Conservation (phyloP, 1,284 basidiomycete species). For the Porogramme epimiltina region DNA sequence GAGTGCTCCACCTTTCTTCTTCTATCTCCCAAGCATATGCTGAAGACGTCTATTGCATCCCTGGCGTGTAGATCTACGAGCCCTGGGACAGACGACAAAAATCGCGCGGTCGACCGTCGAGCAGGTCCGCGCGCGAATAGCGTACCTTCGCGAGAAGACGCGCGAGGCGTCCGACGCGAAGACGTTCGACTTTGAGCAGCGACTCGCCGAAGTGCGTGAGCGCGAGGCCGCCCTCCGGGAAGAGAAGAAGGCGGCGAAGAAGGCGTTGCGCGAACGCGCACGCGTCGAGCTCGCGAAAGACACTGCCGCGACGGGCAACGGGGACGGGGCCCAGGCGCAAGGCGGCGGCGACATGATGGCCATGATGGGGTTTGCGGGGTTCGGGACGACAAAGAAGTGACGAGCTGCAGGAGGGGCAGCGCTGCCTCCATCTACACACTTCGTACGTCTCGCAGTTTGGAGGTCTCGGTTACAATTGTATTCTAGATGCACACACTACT, state of each 20-base stretch:
- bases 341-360: slow-evolving; percentile 70
- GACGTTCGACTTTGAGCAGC: slow-evolving; percentile 90
- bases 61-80: slow-evolving; percentile 73
- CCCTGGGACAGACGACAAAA: slow-evolving; percentile 92
- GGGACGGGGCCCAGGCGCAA: slow-evolving; percentile 27
- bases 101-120: slow-evolving; percentile 88
- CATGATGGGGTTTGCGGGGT: slow-evolving; percentile 94
- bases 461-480: slow-evolving; percentile 22
- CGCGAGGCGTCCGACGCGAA: slow-evolving; percentile 80
- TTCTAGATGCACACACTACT: slow-evolving; percentile 33
- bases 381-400: slow-evolving; percentile 81
- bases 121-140: slow-evolving; percentile 91
- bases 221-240: slow-evolving; percentile 65
- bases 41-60: too few species aligned
- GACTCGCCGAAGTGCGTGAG: slow-evolving; percentile 82
- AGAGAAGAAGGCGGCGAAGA: slow-evolving; percentile 73
- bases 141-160: slow-evolving; percentile 83
- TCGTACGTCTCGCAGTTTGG: slow-evolving; percentile 1
- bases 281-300: slow-evolving; percentile 65
- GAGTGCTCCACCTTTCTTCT: slow-evolving; percentile 38
- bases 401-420: background rate
- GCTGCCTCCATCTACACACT: background rate
- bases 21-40: too few species aligned
- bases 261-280: slow-evolving; percentile 70
- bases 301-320: slow-evolving; percentile 36